Evolutionary conservation across 2,329 filamentous ascomycete genomes (phyloP).

Genomic region (Colletotrichum costaricense): DNA sequence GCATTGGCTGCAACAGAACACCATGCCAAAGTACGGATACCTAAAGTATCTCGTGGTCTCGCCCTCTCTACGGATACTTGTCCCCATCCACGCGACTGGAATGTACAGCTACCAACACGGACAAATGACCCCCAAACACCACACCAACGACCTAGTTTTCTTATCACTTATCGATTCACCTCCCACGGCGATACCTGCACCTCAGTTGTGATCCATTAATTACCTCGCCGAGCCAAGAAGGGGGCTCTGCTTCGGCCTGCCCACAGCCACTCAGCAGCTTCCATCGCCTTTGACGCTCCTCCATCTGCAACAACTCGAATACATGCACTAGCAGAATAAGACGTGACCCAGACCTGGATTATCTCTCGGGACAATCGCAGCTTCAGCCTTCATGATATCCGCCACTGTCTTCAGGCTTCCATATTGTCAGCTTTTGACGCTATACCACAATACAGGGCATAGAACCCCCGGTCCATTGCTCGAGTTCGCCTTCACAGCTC

Average conservation of each 20-base stretch:
- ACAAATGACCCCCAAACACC: not conserved
- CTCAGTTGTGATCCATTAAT: not conserved
- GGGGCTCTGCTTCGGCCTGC: slow-evolving; percentile 15
- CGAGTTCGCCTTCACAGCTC: not conserved
- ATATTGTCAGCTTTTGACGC: not conserved
- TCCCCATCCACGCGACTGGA: too few species aligned
- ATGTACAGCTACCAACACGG: not conserved
- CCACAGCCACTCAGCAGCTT: not conserved
- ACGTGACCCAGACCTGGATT: too few species aligned
- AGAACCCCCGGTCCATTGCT: not conserved
- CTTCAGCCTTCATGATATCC: not conserved
- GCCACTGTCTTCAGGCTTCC: not conserved
- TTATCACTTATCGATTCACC: slow-evolving; percentile 3
- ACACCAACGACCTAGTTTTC: not conserved
- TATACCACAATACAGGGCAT: not conserved
- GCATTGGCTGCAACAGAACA: slow-evolving; percentile 6
- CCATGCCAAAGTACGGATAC: not conserved
- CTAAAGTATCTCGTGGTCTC: too few species aligned
- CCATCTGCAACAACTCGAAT: not conserved
- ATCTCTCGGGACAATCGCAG: too few species aligned
- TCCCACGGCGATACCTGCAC: slow-evolving; percentile 6
- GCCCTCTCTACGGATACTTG: not conserved
- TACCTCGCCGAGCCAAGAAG: slow-evolving; percentile 22
- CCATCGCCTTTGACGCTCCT: not conserved
- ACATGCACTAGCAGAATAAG: too few species aligned